Base-by-base conservation (phyloP, 2,329 filamentous ascomycete genomes). In the Daldinia sp. region DNA sequence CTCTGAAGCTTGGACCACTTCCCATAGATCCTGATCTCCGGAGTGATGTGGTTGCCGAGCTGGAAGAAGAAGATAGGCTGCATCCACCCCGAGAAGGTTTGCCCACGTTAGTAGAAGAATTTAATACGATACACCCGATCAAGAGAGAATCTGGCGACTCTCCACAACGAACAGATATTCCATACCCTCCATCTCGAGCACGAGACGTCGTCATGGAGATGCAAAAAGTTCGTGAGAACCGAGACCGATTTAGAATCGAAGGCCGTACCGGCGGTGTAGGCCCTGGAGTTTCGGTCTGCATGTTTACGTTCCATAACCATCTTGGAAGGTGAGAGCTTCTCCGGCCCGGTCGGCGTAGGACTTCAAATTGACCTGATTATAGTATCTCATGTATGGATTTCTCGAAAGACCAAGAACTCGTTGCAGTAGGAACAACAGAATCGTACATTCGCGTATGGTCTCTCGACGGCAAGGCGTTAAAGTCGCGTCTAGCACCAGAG, bases 261-360 rank as follows among this genome's bases (percentile, higher is more conserved):
- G 87, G 89, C 17, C 87, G 91, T 30, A 94, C 91, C 10, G 92
- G 93, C 13, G 94, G 94, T 7, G 85, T 94, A 51, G 93, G 94
- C 11, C 87, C 93, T 56, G 89, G 89, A 23, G 84, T 97, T 62
- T 96, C 93, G 72, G 90, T 96, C 21, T 95, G 92, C 81, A 98
- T 98, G 91, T 97, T 96, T 76, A 99, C 95, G 0, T 97, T 98
- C 74, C 95, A 99, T 81, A 99, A 99, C 77, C 96, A 92, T 0
- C 89, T 93, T 66, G 93, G 96, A 77, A 91, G 88, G 92, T 94
- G 80, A 81, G 87, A 77, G 32, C 34, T 10, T 4, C 30, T 23
- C 30, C 25, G 1, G 41, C 8, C 8, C 9, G 21, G n/a, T 30
- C 48, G 6, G 10, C 8, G 8, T 45, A 11, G 10, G 6, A 11